Evolutionary conservation across 176 grass and related monocot genomes (phyloP), one percentile per base, ranked within the genome.

Genomic region (maize (Zea mays)): DNA sequence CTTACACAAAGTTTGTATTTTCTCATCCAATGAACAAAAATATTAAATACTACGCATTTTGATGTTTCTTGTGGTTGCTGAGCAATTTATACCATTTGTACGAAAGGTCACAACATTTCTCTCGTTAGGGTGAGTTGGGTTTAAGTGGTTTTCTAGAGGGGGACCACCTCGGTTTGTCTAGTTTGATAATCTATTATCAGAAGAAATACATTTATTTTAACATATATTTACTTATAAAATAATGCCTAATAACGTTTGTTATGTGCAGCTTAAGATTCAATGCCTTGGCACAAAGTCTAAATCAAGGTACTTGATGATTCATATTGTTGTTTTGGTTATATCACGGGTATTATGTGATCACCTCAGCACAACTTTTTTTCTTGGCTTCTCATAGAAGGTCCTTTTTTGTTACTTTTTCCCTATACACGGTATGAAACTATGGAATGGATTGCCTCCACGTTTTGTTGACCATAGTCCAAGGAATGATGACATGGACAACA

Each of bases 221-320:
- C 36, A 36, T 74, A 67, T 65, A 33, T 87, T 62, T 40, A 43
- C 38, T 83, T 58, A 27, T 27, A 73, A 79, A 66, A 70, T 59
- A 17, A 68, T 81, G 12, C 61, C 38, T 2, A 67, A 7, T 90
- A 27, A 27, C 27, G 8, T 65, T 75, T 88, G n/a, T 84, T 65
- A 83, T 90, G 47, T 90, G 85, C 92, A 98, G 96, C 82, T 98
- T 73, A 94, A 88, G 40, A 82, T 98, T 83, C 92, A 94, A 17
- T 94, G 89, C 82, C 74, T 88, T 78, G 82, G 85, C 38, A 65
- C 71, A 71, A 94, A 87, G 57, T 90, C 83, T 73, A 92, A 94
- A 80, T 86, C 86, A 47, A 98, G 89, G 91, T 98, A 86, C 48
- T 43, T 60, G 50, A 10, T 66, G 65, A 17, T 69, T 76, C 40